phyloP scores from a whole-genome alignment of 108 stramenopile genomes.

The Skeletonema tropicum region DNA sequence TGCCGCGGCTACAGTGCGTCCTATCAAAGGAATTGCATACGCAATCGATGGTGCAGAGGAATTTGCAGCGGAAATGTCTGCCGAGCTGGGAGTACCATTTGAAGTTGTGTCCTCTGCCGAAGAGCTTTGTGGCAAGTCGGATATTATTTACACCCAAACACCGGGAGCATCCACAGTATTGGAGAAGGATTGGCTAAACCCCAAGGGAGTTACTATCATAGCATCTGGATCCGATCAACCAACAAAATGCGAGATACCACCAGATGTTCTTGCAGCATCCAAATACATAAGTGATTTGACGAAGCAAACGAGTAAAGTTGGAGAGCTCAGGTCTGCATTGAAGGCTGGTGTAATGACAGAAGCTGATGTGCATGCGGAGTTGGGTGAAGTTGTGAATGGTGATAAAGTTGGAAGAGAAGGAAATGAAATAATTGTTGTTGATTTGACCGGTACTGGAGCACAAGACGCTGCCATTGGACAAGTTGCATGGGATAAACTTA shows the following conservation, averaged over 20 bases:
- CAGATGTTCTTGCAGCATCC: slow-evolving; percentile 73
- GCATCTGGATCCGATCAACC: slow-evolving; percentile 93
- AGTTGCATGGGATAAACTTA: slow-evolving; percentile 85
- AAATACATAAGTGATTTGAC: slow-evolving; percentile 90
- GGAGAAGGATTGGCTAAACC: slow-evolving; percentile 80
- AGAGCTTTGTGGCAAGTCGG: slow-evolving; percentile 72
- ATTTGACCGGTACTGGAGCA: slow-evolving; percentile 95
- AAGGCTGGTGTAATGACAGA: slow-evolving; percentile 89
- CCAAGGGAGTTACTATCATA: slow-evolving; percentile 91
- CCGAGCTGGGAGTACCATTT: slow-evolving; percentile 82
- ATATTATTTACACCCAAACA: slow-evolving; percentile 92
- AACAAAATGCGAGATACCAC: slow-evolving; percentile 93
- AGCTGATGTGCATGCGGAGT: slow-evolving; percentile 91
- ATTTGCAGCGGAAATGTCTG: slow-evolving; percentile 81
- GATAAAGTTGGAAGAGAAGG: slow-evolving; percentile 87
- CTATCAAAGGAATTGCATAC: slow-evolving; percentile 81
- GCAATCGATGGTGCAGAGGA: slow-evolving; percentile 76
- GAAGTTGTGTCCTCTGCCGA: slow-evolving; percentile 73
- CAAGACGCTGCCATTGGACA: slow-evolving; percentile 93
- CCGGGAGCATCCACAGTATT: slow-evolving; percentile 78
- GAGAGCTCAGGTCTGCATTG: slow-evolving; percentile 86
- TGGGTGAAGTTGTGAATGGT: slow-evolving; percentile 94
- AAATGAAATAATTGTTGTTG: slow-evolving; percentile 94
- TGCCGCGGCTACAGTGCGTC: slow-evolving; percentile 80
- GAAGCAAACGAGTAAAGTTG: slow-evolving; percentile 90